Conservation (phyloP, 345 rosid species). For the Orychophragmus violaceus region DNA sequence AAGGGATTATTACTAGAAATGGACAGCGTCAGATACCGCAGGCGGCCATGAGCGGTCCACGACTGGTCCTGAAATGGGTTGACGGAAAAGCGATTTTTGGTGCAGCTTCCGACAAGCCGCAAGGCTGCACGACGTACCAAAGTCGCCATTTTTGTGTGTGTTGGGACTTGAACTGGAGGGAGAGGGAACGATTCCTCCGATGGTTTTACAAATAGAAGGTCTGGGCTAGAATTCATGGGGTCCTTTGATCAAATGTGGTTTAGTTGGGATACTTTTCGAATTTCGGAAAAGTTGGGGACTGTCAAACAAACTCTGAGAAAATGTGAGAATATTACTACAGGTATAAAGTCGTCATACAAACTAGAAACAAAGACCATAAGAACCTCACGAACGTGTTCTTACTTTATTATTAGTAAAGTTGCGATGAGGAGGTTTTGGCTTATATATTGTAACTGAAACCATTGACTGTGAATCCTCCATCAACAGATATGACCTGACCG, state of each 20-base stretch:
- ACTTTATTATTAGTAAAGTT: not conserved
- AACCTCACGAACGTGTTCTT: not conserved
- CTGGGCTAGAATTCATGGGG: not conserved
- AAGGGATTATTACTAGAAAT: constrained; percentile 11
- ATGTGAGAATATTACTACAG: not conserved
- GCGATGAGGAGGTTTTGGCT: not conserved
- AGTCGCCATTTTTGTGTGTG: constrained; percentile 23
- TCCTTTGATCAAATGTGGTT: not conserved
- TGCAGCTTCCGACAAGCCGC: constrained; percentile 35
- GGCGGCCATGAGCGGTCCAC: not conserved
- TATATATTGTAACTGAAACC: constrained; percentile 19
- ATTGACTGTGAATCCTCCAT: constrained; percentile 32
- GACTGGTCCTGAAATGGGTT: constrained; percentile 25
- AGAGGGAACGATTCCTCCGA: too few relatives aligned
- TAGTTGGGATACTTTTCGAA: not conserved
- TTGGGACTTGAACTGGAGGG: not conserved
- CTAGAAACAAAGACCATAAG: not conserved
- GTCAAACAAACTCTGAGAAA: not conserved
- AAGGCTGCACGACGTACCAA: constrained; percentile 29
- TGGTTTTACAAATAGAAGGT: not conserved
- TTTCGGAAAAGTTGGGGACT: not conserved
- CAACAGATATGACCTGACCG: constrained; percentile 32
- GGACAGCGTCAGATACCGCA: constrained; percentile 11
- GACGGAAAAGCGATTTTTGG: constrained; percentile 24
- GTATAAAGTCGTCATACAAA: not conserved